These are phyloP conservation scores for Colletotrichum plurivorum DNA, from an alignment of 2,329 filamentous ascomycete species.

Conservation along the genomic window DNA sequence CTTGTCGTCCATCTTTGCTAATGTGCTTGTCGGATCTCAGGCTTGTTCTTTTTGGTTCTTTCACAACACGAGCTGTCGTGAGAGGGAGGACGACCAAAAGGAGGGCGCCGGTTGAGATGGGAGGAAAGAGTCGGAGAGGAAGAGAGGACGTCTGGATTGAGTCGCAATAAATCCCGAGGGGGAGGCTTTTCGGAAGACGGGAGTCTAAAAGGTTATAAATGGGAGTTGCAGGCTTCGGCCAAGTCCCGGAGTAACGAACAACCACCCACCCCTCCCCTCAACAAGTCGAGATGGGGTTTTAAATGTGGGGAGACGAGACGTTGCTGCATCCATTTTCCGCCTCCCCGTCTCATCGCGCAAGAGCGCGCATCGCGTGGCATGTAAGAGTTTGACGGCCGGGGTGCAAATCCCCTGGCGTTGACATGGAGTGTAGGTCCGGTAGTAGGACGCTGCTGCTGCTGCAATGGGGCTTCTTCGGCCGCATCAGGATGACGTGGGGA, in stretches of 20 bases:
- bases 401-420: conserved; percentile 1
- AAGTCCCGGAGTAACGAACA: conserved; percentile 35
- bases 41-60: conserved; percentile 3
- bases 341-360: conserved; percentile 11
- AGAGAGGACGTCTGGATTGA: conserved; percentile 30
- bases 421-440: not conserved
- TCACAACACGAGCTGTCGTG: conserved; percentile 12
- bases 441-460: not conserved
- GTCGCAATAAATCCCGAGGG: not conserved
- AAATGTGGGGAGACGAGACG: conserved; percentile 27
- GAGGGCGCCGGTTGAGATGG: not conserved
- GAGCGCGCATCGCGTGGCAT: conserved; percentile 14
- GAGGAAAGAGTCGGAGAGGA: not conserved
- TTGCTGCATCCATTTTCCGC: conserved; percentile 8
- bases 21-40: conserved; percentile 24
- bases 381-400: conserved; percentile 26
- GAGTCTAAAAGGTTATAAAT: conserved; percentile 26
- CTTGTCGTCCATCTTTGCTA: conserved; percentile 35
- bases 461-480: conserved; percentile 37
- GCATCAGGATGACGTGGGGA: conserved; percentile 36
- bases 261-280: conserved; percentile 21
- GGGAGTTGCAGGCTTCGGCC: conserved; percentile 22
- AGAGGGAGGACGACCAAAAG: not conserved
- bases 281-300: conserved; percentile 3
- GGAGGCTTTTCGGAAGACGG: not conserved